A percentile compares a stretch with the other conserved stretches of the same genome.
Evolutionary conservation across 2,329 filamentous ascomycete genomes (phyloP).

Genomic region (Ophiocordyceps australis): DNA sequence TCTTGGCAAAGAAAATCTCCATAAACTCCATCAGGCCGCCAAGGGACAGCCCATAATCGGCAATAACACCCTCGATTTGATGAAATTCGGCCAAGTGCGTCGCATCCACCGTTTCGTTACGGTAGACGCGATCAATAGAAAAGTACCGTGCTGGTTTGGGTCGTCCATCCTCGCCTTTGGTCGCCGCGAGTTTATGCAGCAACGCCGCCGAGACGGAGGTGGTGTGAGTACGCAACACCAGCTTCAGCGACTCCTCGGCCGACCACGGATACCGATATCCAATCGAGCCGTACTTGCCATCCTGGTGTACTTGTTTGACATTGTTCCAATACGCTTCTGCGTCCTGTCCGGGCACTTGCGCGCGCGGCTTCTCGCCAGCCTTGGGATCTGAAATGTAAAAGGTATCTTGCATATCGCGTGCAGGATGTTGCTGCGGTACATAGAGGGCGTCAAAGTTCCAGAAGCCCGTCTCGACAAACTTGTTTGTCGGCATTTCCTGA

Average conservation of each 20-base stretch:
- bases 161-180: constrained; percentile 53
- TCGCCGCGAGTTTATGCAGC: constrained; percentile 72
- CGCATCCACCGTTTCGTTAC: constrained; percentile 91
- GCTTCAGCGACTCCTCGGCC: constrained; percentile 61
- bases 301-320: constrained; percentile 70
- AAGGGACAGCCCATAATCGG: constrained; percentile 82
- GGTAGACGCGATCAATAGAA: constrained; percentile 95
- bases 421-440: constrained; percentile 89
- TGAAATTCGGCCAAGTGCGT: constrained; percentile 97
- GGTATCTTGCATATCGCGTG: constrained; percentile 91
- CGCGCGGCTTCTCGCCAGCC: constrained; percentile 49
- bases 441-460: constrained; percentile 97
- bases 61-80: constrained; percentile 96
- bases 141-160: constrained; percentile 74
- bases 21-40: constrained; percentile 88
- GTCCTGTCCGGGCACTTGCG: constrained; percentile 37
- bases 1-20: constrained; percentile 89
- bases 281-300: constrained; percentile 84
- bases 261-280: constrained; percentile 94
- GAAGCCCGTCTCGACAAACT: constrained; percentile 91
- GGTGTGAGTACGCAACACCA: constrained; percentile 91
- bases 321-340: constrained; percentile 82
- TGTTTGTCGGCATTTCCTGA: constrained; percentile 90
- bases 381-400: constrained; percentile 93
- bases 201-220: constrained; percentile 84